Evolutionary conservation across 2,329 filamentous ascomycete species (phyloP), one percentile per base, ranked within the genome.

Genomic region (Verticillium alfalfae): DNA sequence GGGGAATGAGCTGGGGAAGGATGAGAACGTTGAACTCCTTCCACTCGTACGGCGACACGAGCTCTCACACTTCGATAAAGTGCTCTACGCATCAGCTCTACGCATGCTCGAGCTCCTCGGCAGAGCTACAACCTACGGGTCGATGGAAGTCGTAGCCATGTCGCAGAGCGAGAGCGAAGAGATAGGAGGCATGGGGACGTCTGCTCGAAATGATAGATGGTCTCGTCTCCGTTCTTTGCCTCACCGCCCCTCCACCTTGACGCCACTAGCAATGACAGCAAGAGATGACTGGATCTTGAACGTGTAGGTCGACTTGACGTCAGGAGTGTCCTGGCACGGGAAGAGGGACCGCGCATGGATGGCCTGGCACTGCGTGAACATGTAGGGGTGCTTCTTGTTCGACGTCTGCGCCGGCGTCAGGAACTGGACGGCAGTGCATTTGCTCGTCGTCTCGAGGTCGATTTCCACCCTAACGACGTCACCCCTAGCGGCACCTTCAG

Each of bases 361-460:
- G 60, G 94, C 93, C 80, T 99, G 94, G 75, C 93, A 97, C 79
- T 98, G 95, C 55, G 92, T 96, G 80, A 98, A 98, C 88, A 98
- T 94, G 77, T 97, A 98, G 1, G 94, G 94, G 67, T 96, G 90
- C 76, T 93, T 95, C 80, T 93, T 93, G 84, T 96, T 97, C 62
- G 91, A 92, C 1, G 95, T 98, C 79, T 98, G 95, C 37, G 89
- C 90, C 2, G 93, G 92, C 0, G 91, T 93, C 75, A 99, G 84
- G 94, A 95, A 99, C 77, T 98, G 94, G 65, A 99, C 81, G 10
- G 94, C 94, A 12, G 93, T 96, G 76, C 94, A 97, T 70, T 91
- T 85, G 59, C 90, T 84, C 1, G 95, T 98, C 5, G 95, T 98
- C 67, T 90, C 83, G 36, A 97, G 76, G 31, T 84, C 79, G 64